Percentiles rank a stretch among this genome's conserved stretches.
Conservation (phyloP, 2,329 filamentous ascomycete genomes). For the Nemania sp. region DNA sequence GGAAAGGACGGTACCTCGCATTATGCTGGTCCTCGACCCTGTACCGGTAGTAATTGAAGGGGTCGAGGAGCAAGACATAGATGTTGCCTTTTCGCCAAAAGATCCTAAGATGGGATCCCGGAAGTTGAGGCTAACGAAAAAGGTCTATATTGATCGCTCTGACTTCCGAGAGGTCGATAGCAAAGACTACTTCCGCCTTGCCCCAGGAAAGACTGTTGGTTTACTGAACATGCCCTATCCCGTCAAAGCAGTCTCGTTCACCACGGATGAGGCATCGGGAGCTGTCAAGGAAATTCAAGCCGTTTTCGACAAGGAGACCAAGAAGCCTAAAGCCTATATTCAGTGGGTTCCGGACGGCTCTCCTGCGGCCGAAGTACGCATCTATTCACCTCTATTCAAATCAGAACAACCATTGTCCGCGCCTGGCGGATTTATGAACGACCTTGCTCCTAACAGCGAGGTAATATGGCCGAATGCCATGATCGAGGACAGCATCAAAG, state of each 20-base stretch:
- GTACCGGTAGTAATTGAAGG: conserved; percentile 82
- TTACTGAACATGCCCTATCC: conserved; percentile 72
- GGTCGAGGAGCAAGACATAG: conserved; percentile 65
- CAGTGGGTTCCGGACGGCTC: conserved; percentile 83
- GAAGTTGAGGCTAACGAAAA: conserved; percentile 45
- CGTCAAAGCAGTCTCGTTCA: conserved; percentile 69
- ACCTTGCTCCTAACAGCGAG: conserved; percentile 84
- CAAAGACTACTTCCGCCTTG: conserved; percentile 76
- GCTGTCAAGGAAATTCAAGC: conserved; percentile 68
- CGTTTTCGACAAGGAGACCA: conserved; percentile 69
- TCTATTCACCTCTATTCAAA: conserved; percentile 85
- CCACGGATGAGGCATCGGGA: conserved; percentile 64
- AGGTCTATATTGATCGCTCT: conserved; percentile 80
- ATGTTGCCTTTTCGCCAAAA: conserved; percentile 81
- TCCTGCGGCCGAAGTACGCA: conserved; percentile 71
- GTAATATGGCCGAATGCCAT: conserved; percentile 76
- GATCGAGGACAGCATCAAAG: conserved; percentile 81
- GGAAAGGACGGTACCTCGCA: conserved; percentile 81
- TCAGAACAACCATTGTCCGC: conserved; percentile 78
- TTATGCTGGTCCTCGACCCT: conserved; percentile 89
- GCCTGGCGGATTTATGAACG: conserved; percentile 78
- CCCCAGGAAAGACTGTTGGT: conserved; percentile 73
- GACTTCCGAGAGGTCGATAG: conserved; percentile 77
- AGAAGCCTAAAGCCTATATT: conserved; percentile 79
- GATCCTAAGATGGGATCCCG: conserved; percentile 68